A percentile compares a stretch with the other conserved stretches of the same genome.
Conservation (phyloP, 78 protist genomes). For the Blattamonas nauphoetae region DNA sequence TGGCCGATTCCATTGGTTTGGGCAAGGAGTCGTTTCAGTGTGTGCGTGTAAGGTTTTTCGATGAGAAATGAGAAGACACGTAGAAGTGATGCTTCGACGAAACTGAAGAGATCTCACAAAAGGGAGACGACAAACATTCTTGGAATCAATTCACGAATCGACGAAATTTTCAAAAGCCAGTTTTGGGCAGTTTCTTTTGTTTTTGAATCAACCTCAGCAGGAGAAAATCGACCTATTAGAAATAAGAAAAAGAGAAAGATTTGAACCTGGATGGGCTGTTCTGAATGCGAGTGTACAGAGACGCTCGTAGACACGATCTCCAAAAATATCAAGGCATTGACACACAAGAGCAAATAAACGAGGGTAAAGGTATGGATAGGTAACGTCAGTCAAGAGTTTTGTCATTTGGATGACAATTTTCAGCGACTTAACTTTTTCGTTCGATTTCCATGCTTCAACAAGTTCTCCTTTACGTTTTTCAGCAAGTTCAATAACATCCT, state of each 20-base stretch:
- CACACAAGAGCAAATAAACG: conserved; percentile 1
- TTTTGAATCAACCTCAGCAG: neutral
- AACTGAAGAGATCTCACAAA: too few relatives aligned
- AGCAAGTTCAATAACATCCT: conserved; percentile 1
- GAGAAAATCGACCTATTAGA: neutral
- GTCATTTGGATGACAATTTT: neutral
- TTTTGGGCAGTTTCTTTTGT: neutral
- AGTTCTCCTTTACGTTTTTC: neutral
- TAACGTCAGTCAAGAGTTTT: neutral
- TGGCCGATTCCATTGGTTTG: neutral
- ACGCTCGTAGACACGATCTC: neutral
- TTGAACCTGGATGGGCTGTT: neutral
- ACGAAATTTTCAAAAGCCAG: conserved; percentile 1
- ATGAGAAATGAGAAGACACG: neutral
- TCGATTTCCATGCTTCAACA: neutral
- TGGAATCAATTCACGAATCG: conserved; percentile 4
- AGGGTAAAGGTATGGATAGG: conserved; percentile 1
- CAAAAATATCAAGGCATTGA: neutral
- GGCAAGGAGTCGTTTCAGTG: neutral
- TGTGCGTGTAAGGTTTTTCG: neutral
- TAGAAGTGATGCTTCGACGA: neutral
- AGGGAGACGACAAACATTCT: neutral
- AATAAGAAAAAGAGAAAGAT: neutral
- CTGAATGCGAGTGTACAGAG: neutral
- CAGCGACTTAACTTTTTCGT: neutral